Percentiles rank a stretch among this genome's conserved stretches.
Conservation (phyloP, 1,284 basidiomycete genomes). For the Leccinum subrobustum region DNA sequence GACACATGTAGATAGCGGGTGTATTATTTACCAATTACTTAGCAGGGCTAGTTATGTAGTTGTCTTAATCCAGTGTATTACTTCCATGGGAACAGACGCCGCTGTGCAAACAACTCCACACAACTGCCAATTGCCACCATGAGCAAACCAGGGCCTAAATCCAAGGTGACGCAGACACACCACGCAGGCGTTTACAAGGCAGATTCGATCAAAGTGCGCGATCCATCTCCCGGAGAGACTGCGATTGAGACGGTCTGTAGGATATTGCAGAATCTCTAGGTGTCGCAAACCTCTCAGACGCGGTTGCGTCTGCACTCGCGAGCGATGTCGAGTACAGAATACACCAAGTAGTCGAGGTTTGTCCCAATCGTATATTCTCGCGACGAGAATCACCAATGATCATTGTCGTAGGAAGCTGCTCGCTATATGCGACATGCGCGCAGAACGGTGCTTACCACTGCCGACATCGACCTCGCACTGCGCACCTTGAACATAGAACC, state of each 20-base stretch:
- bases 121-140: slow-evolving; percentile 28
- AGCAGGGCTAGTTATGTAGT: background rate
- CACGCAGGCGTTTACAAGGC: slow-evolving; percentile 64
- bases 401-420: slow-evolving; percentile 74
- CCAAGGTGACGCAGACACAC: slow-evolving; percentile 42
- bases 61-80: background rate
- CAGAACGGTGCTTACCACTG: slow-evolving; percentile 81
- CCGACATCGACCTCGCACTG: slow-evolving; percentile 92
- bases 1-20: background rate
- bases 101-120: background rate
- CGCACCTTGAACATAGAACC: slow-evolving; percentile 94
- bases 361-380: slow-evolving; percentile 9
- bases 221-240: slow-evolving; percentile 13
- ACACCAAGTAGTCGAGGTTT: slow-evolving; percentile 88
- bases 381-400: background rate
- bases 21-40: background rate
- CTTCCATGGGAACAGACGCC: too few species aligned
- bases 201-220: slow-evolving; percentile 60
- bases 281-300: slow-evolving; percentile 77
- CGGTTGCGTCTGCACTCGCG: slow-evolving; percentile 83
- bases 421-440: slow-evolving; percentile 96
- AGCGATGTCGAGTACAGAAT: slow-evolving; percentile 97
- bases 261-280: slow-evolving; percentile 91
- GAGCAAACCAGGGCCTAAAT: slow-evolving; percentile 48
- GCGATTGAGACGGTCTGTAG: slow-evolving; percentile 42